Base-by-base conservation (phyloP, 208 protist genomes). In the Crithidia thermophila region DNA sequence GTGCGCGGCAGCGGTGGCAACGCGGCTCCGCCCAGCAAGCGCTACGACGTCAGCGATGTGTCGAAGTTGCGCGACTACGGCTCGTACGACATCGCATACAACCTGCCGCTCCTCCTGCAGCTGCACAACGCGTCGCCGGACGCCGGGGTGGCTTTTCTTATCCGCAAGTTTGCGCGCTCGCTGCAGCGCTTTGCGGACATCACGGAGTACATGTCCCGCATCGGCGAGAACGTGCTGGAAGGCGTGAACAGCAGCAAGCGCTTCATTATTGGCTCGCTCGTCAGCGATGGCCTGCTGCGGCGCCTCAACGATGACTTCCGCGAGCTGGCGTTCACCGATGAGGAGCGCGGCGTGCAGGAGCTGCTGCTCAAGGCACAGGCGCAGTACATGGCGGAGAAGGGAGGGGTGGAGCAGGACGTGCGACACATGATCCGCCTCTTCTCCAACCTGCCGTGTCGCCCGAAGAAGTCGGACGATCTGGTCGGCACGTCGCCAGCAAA, bases 241-340 rank as follows among this genome's bases (percentile, higher is more conserved):
- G 80, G 80, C 23, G 67, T 86, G 1, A 86, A 86, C 77, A 86
- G 80, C 58, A 86, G 80, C 69, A 82, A 80, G 50, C 80, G 80
- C 55, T 86, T 86, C 56, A 82, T 86, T 27, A 82, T 86, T 47
- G 80, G 80, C 39, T 81, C 80, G 4, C 62, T 86, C 3, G 80
- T 86, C 14, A 82, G 80, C 30, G 72, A 70, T 20, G 49, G 36
- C 20, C 60, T 86, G 28, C 80, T 86, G 23, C 53, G 51, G 10
- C 64, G 76, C 6, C 56, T 86, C 36, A 52, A 80, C 57, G 21
- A 46, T 16, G 80, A 86, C 73, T 79, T 76, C 42, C 61, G 49
- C 7, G 75, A 86, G 8, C 42, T 86, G 37, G 75, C 80, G 27
- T 20, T 28, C 25, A 40, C 63, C 43, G 80, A 86, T 31, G 80